Base-by-base conservation (phyloP, 2,329 filamentous ascomycete species). In the Verticillium zaregamsianum region DNA sequence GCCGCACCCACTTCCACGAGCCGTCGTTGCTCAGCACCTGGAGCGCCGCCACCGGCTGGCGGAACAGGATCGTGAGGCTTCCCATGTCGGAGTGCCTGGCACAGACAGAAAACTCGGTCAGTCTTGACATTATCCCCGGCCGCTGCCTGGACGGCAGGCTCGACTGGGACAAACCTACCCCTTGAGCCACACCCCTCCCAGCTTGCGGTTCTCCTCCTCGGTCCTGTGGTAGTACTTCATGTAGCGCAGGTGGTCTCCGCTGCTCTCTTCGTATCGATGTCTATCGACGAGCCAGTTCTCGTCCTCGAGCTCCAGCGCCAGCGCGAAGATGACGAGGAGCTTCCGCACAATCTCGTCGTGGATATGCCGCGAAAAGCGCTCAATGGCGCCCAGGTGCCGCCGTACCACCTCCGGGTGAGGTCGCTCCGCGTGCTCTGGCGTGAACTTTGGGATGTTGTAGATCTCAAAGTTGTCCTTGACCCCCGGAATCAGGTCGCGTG, bases 401-500 rank as follows among this genome's bases (percentile, higher is more conserved):
- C 76, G 68, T 0, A 88, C 68, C 0, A 85, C 66, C 0, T 76
- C 69, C 0, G 81, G 81, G 12, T 84, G 81, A 15, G 70, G 64
- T 9, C 79, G 76, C n/a, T 74, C 68, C 8, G 33, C 33, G 66
- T 81, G 78, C 61, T 77, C 70, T 3, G 74, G 71, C n/a, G 77
- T 78, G 65, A 85, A 86, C 65, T 87, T 87, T 59, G 83, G 82
- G 8, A 86, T 80, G 67, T 87, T 86, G 74, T 82, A 87, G 1
- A 87, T 80, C 66, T 87, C 80, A 33, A 85, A 76, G 63, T 86
- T 86, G 66, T 87, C 84, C 20, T 67, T 74, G 60, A 79, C 71
- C 3, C 79, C 76, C 2, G 67, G 67, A 39, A 55, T 58, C 12
- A 64, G 64, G 37, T 65, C 67, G 45, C 7, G 32, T 0, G 59